These are phyloP conservation scores for Ustilago nuda DNA, from an alignment of 1,284 basidiomycete genomes.

Conservation along the genomic window DNA sequence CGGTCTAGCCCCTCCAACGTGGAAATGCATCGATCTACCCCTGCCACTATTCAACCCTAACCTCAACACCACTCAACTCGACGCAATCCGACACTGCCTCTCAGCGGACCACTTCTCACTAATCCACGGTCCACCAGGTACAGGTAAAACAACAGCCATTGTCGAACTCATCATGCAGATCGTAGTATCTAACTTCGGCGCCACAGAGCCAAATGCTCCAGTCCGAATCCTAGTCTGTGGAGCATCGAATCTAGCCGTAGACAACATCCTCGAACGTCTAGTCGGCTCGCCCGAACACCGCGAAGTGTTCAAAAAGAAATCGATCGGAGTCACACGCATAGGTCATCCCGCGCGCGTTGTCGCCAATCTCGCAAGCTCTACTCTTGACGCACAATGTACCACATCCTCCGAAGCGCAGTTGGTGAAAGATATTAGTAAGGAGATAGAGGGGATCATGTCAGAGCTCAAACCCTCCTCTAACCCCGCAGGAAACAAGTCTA, in stretches of 20 bases:
- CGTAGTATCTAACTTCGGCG: slow-evolving; percentile 46
- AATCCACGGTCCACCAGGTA: slow-evolving; percentile 93
- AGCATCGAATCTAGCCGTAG: slow-evolving; percentile 88
- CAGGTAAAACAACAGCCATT: slow-evolving; percentile 63
- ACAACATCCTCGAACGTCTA: slow-evolving; percentile 69
- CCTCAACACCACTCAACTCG: slow-evolving; percentile 85
- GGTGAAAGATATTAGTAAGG: slow-evolving; percentile 57
- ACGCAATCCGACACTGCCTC: slow-evolving; percentile 81
- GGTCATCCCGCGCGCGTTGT: slow-evolving; percentile 88
- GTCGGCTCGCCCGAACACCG: slow-evolving; percentile 40
- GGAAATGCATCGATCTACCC: slow-evolving; percentile 19
- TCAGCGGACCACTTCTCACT: slow-evolving; percentile 81
- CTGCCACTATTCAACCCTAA: slow-evolving; percentile 78
- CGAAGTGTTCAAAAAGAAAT: slow-evolving; percentile 47
- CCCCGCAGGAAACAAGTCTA: slow-evolving; percentile 63
- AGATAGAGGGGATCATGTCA: slow-evolving; percentile 43
- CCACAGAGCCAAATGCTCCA: slow-evolving; percentile 61
- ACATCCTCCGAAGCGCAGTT: slow-evolving; percentile 57
- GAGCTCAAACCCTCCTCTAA: slow-evolving; percentile 42
- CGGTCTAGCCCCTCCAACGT: slow-evolving; percentile 53
- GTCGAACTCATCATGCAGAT: slow-evolving; percentile 72
- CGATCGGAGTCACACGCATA: slow-evolving; percentile 55
- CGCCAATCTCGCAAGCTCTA: slow-evolving; percentile 79
- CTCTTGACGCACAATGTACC: slow-evolving; percentile 86
- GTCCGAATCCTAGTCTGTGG: slow-evolving; percentile 82